Evolutionary conservation across 2,329 filamentous ascomycete genomes (phyloP).

Genomic region (Grosmannia penicillata): DNA sequence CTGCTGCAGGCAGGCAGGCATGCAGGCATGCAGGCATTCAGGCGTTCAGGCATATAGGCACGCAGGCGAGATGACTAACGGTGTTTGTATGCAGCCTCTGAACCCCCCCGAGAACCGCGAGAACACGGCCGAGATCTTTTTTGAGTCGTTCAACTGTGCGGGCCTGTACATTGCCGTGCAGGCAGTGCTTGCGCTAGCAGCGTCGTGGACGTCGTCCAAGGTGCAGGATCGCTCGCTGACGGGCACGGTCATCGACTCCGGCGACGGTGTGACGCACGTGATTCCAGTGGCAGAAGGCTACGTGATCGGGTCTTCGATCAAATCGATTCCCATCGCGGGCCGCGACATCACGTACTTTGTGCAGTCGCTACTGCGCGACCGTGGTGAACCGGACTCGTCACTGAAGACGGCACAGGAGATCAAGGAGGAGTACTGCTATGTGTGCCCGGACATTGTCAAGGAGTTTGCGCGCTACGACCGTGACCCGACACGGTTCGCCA

Average conservation of each 20-base stretch:
- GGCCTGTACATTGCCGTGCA: conserved; percentile 98
- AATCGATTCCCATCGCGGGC: conserved; percentile 95
- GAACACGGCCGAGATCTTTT: conserved; percentile 99
- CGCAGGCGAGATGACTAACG: no score
- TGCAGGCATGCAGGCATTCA: no score
- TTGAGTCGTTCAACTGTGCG: conserved; percentile 98
- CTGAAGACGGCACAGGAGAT: conserved; percentile 96
- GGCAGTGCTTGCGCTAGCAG: conserved; percentile 87
- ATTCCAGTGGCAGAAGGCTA: conserved; percentile 98
- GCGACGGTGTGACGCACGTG: conserved; percentile 97
- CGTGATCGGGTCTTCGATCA: conserved; percentile 97
- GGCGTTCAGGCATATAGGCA: no score
- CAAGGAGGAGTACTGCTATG: conserved; percentile 98
- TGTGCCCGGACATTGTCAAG: conserved; percentile 97
- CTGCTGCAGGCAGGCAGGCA: no score
- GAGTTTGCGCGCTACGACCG: conserved; percentile 91
- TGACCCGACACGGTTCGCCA: conserved; percentile 78
- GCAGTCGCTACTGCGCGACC: conserved; percentile 86
- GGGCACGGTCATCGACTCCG: conserved; percentile 95
- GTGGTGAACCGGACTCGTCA: conserved; percentile 90
- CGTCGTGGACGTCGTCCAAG: conserved; percentile 97
- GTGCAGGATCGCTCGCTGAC: conserved; percentile 92
- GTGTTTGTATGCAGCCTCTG: conserved; percentile 77
- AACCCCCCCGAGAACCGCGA: conserved; percentile 98
- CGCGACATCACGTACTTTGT: conserved; percentile 99